phyloP scores from a whole-genome alignment of 2,329 filamentous ascomycete species.

The Apiospora pterosperma region DNA sequence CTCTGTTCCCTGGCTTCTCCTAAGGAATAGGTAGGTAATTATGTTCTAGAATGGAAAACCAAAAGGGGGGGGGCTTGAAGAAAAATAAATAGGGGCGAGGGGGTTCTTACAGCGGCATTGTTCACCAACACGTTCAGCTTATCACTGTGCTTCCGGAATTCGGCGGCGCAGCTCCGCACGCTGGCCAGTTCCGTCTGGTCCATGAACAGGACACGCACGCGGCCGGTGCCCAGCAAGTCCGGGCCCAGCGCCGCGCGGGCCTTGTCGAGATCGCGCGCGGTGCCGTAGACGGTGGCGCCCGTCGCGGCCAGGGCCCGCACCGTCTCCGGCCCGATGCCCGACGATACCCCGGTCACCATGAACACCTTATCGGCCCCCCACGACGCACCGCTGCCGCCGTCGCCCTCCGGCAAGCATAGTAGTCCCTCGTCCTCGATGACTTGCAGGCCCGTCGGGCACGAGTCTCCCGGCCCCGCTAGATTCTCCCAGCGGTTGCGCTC shows the following conservation, averaged over 20 bases:
- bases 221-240: slow-evolving; percentile 18
- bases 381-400: slow-evolving; percentile 8
- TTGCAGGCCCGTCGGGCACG: slow-evolving; percentile 33
- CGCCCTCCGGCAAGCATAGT: slow-evolving; percentile 21
- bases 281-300: slow-evolving; percentile 40
- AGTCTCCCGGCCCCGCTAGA: slow-evolving; percentile 30
- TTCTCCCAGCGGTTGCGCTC: slow-evolving; percentile 18
- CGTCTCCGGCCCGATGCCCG: slow-evolving; percentile 39
- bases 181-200: neutral
- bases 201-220: slow-evolving; percentile 29
- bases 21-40: neutral
- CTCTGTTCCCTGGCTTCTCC: too few relatives aligned
- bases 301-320: slow-evolving; percentile 37
- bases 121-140: slow-evolving; percentile 2
- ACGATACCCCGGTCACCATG: slow-evolving; percentile 37
- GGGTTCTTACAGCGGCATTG: slow-evolving; percentile 15
- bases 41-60: neutral
- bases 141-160: neutral
- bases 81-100: neutral
- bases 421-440: slow-evolving; percentile 31
- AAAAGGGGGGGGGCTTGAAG: neutral
- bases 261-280: slow-evolving; percentile 37
- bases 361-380: slow-evolving; percentile 30
- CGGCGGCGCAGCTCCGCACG: neutral
- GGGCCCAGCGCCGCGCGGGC: slow-evolving; percentile 25